Conservation (phyloP, 2,329 filamentous ascomycete species). For the Aspergillus neotritici region DNA sequence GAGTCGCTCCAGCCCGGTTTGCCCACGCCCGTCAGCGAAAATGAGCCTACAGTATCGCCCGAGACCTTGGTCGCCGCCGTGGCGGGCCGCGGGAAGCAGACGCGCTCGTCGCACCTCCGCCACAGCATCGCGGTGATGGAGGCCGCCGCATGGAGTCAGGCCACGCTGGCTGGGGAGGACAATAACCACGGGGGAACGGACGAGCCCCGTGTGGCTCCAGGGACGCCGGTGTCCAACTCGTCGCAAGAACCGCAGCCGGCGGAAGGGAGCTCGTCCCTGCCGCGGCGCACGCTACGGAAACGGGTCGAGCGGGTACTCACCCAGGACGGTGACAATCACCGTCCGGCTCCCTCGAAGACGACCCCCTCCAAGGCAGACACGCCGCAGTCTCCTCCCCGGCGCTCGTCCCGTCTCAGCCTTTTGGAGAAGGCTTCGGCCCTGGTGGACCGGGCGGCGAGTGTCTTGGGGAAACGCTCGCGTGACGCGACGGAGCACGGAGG, state of each 20-base stretch:
- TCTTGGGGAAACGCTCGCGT: conserved; percentile 57
- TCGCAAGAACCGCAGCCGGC: conserved; percentile 25
- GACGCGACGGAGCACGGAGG: conserved; percentile 52
- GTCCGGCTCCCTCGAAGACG: too few species aligned
- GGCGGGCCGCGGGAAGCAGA: conserved; percentile 25
- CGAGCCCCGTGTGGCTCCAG: conserved; percentile 24
- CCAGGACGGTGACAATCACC: conserved; percentile 11
- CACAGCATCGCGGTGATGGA: conserved; percentile 41
- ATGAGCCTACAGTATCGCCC: conserved; percentile 23
- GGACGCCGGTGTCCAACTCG: conserved; percentile 32
- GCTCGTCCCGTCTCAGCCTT: conserved; percentile 41
- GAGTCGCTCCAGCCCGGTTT: conserved; percentile 19
- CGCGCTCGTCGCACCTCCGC: conserved; percentile 32
- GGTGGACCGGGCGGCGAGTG: conserved; percentile 46
- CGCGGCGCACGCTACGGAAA: conserved; percentile 27
- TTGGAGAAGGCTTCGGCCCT: conserved; percentile 41
- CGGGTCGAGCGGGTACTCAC: conserved; percentile 26
- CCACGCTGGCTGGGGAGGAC: conserved; percentile 14
- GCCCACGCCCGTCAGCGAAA: conserved; percentile 19
- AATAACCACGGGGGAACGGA: conserved; percentile 14
- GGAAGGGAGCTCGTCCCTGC: conserved; percentile 22
- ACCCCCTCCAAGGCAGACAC: conserved; percentile 18
- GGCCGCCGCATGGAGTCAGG: conserved; percentile 24
- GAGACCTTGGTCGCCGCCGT: conserved; percentile 40
- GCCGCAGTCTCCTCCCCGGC: conserved; percentile 26